phyloP scores from a whole-genome alignment of 345 rosid genomes.

The Hibiscus syriacus region DNA sequence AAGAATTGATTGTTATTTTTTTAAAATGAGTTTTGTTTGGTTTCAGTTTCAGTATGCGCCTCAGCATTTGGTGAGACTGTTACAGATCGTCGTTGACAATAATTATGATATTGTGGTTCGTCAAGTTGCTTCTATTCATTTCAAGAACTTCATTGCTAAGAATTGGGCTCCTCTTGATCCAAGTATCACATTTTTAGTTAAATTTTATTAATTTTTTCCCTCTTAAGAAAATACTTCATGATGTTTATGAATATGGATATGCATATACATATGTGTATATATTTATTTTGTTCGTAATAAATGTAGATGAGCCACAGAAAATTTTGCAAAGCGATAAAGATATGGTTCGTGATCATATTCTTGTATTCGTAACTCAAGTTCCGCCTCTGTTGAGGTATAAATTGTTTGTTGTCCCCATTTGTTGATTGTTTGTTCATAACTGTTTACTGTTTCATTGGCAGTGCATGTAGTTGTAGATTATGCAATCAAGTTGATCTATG shows the following conservation, averaged over 20 bases:
- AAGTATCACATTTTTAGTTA: slow-evolving; percentile 17
- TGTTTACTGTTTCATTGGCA: slow-evolving; percentile 12
- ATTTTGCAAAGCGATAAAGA: slow-evolving; percentile 64
- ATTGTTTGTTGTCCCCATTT: background rate
- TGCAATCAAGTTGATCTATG: background rate
- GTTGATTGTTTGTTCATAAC: background rate
- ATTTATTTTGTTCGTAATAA: slow-evolving; percentile 3
- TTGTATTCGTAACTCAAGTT: slow-evolving; percentile 75
- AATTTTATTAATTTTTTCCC: background rate
- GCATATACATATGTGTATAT: background rate
- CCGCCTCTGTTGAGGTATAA: slow-evolving; percentile 79
- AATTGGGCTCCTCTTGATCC: slow-evolving; percentile 81
- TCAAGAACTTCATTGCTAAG: slow-evolving; percentile 91
- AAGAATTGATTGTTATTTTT: background rate
- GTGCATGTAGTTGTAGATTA: background rate
- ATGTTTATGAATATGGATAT: background rate
- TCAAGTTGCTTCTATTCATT: slow-evolving; percentile 94
- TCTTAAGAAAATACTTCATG: background rate
- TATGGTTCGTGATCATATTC: slow-evolving; percentile 78
- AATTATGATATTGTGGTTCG: slow-evolving; percentile 85
- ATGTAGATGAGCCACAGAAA: slow-evolving; percentile 63
- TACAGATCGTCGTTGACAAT: slow-evolving; percentile 86
- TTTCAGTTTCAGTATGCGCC: slow-evolving; percentile 80
- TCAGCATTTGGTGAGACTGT: slow-evolving; percentile 86
- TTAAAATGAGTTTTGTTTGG: background rate